Evolutionary conservation across 2,329 filamentous ascomycete species (phyloP).

Genomic region (Nectriaceae sp.): DNA sequence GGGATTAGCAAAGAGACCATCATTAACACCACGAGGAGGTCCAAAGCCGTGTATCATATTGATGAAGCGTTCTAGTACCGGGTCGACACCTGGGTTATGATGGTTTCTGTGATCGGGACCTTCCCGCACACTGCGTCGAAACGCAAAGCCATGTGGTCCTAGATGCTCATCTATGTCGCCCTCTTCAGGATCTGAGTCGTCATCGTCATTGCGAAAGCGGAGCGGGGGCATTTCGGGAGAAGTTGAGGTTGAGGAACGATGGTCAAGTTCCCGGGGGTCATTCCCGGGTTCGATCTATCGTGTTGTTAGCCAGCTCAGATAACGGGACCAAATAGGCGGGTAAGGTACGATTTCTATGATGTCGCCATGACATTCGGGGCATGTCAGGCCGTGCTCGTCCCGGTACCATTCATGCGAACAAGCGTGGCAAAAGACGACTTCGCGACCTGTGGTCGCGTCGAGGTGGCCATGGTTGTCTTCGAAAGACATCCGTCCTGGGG

Average conservation of each 20-base stretch:
- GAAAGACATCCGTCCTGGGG: constrained; percentile 39
- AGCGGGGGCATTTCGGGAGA: constrained; percentile 32
- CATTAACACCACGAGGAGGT: constrained; percentile 11
- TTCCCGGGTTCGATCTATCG: constrained; percentile 56
- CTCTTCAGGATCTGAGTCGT: constrained; percentile 60
- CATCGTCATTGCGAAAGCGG: constrained; percentile 34
- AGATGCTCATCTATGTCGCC: constrained; percentile 58
- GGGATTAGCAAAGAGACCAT: constrained; percentile 16
- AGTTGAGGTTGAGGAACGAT: constrained; percentile 29
- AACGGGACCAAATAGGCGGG: not conserved
- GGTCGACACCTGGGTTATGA: constrained; percentile 37
- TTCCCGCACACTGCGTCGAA: constrained; percentile 37
- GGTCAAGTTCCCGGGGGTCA: constrained; percentile 58
- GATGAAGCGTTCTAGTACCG: constrained; percentile 44
- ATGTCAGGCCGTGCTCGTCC: constrained; percentile 67
- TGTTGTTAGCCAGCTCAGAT: constrained; percentile 13
- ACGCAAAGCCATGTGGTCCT: constrained; percentile 44
- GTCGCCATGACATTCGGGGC: constrained; percentile 76
- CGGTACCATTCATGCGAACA: constrained; percentile 82
- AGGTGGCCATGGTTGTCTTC: constrained; percentile 39
- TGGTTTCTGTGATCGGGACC: constrained; percentile 27
- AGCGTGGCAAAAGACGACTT: constrained; percentile 83
- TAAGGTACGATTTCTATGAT: constrained; percentile 81
- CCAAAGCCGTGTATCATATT: constrained; percentile 46
- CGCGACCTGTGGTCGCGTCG: constrained; percentile 54